Base-by-base conservation (phyloP, 2,329 filamentous ascomycete genomes). In the Dothideomycetes sp. region DNA sequence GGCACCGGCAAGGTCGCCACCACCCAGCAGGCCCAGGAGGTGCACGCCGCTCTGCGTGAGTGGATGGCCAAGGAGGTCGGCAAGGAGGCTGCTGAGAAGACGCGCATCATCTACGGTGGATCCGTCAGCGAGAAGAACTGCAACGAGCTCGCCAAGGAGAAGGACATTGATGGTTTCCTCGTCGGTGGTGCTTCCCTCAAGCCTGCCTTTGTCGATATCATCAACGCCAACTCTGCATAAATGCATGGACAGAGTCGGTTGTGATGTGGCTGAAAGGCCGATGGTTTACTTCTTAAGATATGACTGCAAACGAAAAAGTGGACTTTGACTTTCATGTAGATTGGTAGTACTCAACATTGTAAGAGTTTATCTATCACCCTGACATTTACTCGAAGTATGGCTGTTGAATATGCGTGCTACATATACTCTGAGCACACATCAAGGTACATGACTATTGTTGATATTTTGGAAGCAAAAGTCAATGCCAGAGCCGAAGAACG, bases 71-170 rank as follows among this genome's bases (percentile, higher is more conserved):
- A 79, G 58, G 75, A 79, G 56, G 75, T 88, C 53, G 84, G 93
- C 49, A 69, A 76, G 58, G 73, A 83, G 60, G 84, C 82, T 42
- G 78, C 87, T 34, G 86, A 94, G 49, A 78, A 82, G 69, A 94
- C 88, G 46, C 79, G 91, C 55, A 85, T 98, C 62, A 81, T 98
- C 60, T 98, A 98, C 67, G 91, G 91, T 51, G 91, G 91, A 60
- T 91, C 83, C 56, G 91, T 98, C 56, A 93, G 75, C 61, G 91
- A 94, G 75, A 95, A 95, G 83, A 98, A 98, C 79, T 93, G 85
- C 75, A 77, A 73, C 59, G 89, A 96, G 49, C 76, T 98, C 55
- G 79, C 83, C 62, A 89, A 87, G 73, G 79, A 96, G 77, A 63
- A 77, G 49, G 91, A 98, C 65, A 94, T 98, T 63, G 91, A 98